Percentiles rank a stretch among this genome's conserved stretches.
Conservation (phyloP, 2,329 filamentous ascomycete species). For the Trichoderma sp. region DNA sequence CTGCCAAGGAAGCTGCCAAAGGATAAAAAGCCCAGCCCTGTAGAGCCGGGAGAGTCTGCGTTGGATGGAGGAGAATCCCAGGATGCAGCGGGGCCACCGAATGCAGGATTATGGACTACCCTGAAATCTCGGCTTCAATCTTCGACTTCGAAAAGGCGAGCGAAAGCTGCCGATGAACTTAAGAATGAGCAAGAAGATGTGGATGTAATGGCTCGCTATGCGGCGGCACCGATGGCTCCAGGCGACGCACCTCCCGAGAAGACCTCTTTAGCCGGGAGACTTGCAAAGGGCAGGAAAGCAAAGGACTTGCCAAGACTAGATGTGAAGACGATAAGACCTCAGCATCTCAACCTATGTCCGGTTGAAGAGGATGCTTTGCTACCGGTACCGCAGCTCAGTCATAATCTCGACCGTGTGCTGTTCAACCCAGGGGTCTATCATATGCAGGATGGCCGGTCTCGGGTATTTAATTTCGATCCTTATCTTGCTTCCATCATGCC, state of each 20-base stretch:
- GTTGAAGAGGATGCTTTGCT: constrained; percentile 35
- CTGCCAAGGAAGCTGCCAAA: background rate
- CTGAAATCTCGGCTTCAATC: constrained; percentile 30
- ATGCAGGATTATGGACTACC: constrained; percentile 30
- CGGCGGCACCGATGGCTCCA: background rate
- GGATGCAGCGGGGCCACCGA: background rate
- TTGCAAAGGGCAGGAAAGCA: background rate
- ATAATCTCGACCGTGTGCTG: constrained; percentile 82
- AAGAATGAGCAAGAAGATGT: background rate
- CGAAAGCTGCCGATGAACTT: background rate
- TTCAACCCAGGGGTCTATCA: constrained; percentile 95
- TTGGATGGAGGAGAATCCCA: background rate
- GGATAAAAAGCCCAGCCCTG: background rate
- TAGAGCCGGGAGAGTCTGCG: background rate
- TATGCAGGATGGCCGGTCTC: constrained; percentile 81
- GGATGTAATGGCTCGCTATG: background rate
- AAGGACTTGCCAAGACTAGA: constrained; percentile 21
- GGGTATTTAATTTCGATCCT: constrained; percentile 95
- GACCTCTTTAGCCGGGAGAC: background rate
- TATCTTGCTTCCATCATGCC: constrained; percentile 94
- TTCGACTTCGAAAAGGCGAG: background rate
- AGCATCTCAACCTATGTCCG: constrained; percentile 29
- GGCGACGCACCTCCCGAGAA: background rate
- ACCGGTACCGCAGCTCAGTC: constrained; percentile 60
- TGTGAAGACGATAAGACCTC: constrained; percentile 32